phyloP scores from a whole-genome alignment of 2,329 filamentous ascomycete species.

The Aspergillus fumigatiaffinis region DNA sequence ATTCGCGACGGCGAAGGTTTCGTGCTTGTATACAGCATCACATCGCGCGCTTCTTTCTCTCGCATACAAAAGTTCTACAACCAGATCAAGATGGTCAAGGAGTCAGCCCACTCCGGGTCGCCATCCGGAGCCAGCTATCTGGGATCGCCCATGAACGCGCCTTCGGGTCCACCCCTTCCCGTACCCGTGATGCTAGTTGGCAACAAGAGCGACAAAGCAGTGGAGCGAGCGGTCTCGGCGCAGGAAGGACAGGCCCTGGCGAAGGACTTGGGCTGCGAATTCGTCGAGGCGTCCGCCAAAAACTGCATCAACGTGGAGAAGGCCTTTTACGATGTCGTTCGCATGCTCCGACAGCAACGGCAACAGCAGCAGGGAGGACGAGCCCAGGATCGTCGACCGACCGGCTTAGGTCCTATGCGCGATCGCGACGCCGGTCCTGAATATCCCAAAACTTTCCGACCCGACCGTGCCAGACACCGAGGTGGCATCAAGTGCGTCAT shows the following conservation, averaged over 20 bases:
- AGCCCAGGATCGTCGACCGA: conserved; percentile 33
- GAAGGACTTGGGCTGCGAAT: conserved; percentile 89
- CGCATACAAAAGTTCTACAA: conserved; percentile 94
- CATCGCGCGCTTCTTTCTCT: conserved; percentile 88
- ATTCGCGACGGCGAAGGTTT: conserved; percentile 97
- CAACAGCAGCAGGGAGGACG: conserved; percentile 46
- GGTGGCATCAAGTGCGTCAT: conserved; percentile 35
- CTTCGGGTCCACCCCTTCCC: conserved; percentile 53
- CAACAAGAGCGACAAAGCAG: conserved; percentile 96
- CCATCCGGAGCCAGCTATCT: conserved; percentile 49
- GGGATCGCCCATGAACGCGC: conserved; percentile 46
- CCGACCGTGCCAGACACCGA: conserved; percentile 37
- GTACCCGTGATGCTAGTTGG: conserved; percentile 97
- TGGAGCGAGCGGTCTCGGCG: conserved; percentile 91
- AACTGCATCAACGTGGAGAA: conserved; percentile 99
- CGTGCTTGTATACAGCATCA: conserved; percentile 97
- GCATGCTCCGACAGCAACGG: conserved; percentile 80
- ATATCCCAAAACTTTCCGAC: conserved; percentile 37
- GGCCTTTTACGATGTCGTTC: conserved; percentile 95
- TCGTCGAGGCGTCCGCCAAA: conserved; percentile 94
- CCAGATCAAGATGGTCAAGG: conserved; percentile 96
- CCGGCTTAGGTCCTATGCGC: conserved; percentile 33
- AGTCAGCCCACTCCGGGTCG: conserved; percentile 61
- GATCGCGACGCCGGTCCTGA: conserved; percentile 37
- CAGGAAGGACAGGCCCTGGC: conserved; percentile 92